Conservation (phyloP, 768 basidiomycete genomes). For the Boletellus emodensis region DNA sequence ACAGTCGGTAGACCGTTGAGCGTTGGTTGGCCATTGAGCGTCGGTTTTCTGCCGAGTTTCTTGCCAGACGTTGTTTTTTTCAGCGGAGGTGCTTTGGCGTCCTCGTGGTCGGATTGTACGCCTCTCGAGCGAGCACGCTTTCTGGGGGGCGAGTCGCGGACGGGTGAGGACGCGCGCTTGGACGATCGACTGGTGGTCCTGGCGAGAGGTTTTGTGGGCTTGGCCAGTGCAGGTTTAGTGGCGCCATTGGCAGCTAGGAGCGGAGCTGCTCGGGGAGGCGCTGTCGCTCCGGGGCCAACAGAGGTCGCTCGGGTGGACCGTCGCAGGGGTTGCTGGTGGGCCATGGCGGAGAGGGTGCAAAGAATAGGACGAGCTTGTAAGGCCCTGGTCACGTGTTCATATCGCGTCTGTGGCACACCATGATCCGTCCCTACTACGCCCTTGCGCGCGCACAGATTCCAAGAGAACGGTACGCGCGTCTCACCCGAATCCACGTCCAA, state of each 20-base stretch:
- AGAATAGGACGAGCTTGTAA: not conserved
- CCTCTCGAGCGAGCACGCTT: slow-evolving; percentile 45
- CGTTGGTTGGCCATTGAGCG: slow-evolving; percentile 30
- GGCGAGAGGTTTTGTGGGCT: slow-evolving; percentile 27
- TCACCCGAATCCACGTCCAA: not conserved
- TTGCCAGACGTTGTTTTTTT: slow-evolving; percentile 24
- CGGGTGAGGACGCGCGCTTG: slow-evolving; percentile 52
- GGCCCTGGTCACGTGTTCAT: slow-evolving; percentile 17
- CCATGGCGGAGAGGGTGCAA: slow-evolving; percentile 19
- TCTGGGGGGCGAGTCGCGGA: slow-evolving; percentile 39
- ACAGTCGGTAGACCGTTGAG: slow-evolving; percentile 28
- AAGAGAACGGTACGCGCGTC: slow-evolving; percentile 6
- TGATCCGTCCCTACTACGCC: slow-evolving; percentile 13
- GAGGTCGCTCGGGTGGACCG: slow-evolving; percentile 53
- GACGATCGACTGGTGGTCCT: slow-evolving; percentile 23
- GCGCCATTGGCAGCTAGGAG: slow-evolving; percentile 26
- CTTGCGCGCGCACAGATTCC: not conserved
- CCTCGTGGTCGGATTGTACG: slow-evolving; percentile 42
- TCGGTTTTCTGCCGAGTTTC: slow-evolving; percentile 29
- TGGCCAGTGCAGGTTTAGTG: slow-evolving; percentile 34
- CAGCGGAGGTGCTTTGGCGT: slow-evolving; percentile 26
- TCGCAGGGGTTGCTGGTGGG: slow-evolving; percentile 37
- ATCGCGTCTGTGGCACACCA: slow-evolving; percentile 28
- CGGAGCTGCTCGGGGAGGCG: slow-evolving; percentile 27
- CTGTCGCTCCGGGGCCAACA: slow-evolving; percentile 34